These are phyloP conservation scores for Capsella bursapastoris DNA, from an alignment of 345 rosid genomes.

Conservation along the genomic window DNA sequence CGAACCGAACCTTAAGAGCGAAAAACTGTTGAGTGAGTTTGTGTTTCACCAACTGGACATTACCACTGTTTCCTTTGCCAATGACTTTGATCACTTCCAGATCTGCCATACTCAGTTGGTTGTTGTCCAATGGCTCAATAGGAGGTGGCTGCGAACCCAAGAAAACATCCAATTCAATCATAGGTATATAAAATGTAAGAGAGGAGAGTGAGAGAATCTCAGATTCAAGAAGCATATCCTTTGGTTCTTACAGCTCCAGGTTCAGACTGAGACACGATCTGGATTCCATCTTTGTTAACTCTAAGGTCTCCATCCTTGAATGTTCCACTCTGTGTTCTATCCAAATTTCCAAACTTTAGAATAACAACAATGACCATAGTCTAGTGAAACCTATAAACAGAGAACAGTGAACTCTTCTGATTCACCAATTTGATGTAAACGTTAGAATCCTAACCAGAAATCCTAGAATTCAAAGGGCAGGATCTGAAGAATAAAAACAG, in stretches of 20 bases:
- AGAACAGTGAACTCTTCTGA: constrained; percentile 10
- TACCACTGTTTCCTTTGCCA: constrained; percentile 93
- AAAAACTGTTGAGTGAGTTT: constrained; percentile 90
- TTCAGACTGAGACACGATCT: constrained; percentile 58
- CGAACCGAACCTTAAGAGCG: constrained; percentile 77
- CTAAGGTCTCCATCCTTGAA: constrained; percentile 90
- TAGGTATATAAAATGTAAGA: neutral
- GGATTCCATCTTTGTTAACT: constrained; percentile 88
- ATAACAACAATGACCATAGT: constrained; percentile 1
- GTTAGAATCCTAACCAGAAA: constrained; percentile 4
- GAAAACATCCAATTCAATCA: neutral
- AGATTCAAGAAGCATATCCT: constrained; percentile 9
- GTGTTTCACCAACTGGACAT: constrained; percentile 92
- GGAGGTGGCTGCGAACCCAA: constrained; percentile 64
- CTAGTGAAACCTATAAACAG: neutral
- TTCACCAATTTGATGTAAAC: constrained; percentile 1
- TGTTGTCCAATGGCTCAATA: constrained; percentile 63
- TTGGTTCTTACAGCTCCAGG: constrained; percentile 59
- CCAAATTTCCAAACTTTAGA: constrained; percentile 7
- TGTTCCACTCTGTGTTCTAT: constrained; percentile 87
- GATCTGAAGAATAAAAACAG: constrained; percentile 22
- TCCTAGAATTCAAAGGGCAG: neutral
- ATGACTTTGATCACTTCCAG: constrained; percentile 81
- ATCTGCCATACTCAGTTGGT: constrained; percentile 74
- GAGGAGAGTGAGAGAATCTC: constrained; percentile 17